phyloP scores from a whole-genome alignment of 306 rosid genomes.

The Cucurbita maxima region DNA sequence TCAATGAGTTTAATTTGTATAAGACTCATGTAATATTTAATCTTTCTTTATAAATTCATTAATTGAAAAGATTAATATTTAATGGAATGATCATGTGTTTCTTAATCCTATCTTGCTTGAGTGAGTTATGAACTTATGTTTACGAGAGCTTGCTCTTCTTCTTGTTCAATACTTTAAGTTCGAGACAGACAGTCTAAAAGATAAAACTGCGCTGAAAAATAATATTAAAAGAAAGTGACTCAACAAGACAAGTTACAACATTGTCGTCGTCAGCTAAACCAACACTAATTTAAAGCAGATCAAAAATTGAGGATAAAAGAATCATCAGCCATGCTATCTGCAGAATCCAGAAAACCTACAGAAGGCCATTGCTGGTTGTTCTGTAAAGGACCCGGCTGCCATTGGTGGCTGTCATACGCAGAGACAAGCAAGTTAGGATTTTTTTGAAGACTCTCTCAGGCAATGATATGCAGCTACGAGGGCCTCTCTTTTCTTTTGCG shows the following conservation, averaged over 20 bases:
- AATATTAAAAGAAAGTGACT: background rate
- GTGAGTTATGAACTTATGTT: too few species aligned
- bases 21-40: too few species aligned
- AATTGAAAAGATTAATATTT: too few species aligned
- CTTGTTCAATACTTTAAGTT: too few species aligned
- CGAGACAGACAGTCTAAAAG: background rate
- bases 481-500: conserved; percentile 75
- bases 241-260: background rate
- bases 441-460: background rate
- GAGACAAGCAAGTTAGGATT: background rate
- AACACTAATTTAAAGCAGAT: background rate
- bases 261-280: background rate
- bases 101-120: too few species aligned
- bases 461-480: conserved; percentile 6
- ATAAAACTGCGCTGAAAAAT: background rate
- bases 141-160: too few species aligned
- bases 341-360: background rate
- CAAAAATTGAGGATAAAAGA: background rate
- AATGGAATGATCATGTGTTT: too few species aligned
- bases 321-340: background rate
- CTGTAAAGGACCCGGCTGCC: background rate
- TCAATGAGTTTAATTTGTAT: too few species aligned
- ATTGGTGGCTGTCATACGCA: background rate
- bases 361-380: background rate
- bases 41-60: too few species aligned